phyloP scores from a whole-genome alignment of 352 stramenopile genomes.

The Pythium sukuiense region DNA sequence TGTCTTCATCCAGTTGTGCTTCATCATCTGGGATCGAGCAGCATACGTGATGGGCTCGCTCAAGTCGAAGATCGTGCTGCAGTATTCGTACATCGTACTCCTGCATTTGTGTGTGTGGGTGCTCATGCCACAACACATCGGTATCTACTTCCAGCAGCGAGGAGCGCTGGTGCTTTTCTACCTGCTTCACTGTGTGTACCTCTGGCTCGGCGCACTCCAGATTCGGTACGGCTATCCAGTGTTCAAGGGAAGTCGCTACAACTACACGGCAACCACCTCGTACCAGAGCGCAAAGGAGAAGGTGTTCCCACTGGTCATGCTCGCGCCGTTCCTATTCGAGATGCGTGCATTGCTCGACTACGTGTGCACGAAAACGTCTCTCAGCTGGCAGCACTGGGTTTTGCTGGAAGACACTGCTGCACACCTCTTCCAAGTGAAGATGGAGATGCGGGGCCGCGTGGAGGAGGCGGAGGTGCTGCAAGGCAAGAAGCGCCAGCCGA shows the following conservation, averaged over 20 bases:
- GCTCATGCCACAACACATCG: constrained; percentile 70
- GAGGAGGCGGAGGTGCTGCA: constrained; percentile 68
- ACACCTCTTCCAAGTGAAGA: constrained; percentile 77
- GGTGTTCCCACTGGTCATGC: constrained; percentile 75
- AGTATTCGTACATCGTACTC: constrained; percentile 72
- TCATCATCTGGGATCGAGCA: constrained; percentile 87
- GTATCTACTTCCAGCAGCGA: constrained; percentile 80
- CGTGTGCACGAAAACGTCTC: constrained; percentile 82
- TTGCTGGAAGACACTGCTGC: constrained; percentile 81
- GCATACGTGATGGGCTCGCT: constrained; percentile 79
- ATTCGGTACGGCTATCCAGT: constrained; percentile 87
- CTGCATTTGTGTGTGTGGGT: constrained; percentile 79
- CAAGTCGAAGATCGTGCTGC: constrained; percentile 67
- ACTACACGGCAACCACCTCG: constrained; percentile 53
- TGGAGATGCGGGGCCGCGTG: constrained; percentile 74
- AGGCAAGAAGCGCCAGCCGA: constrained; percentile 76
- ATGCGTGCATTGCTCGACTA: constrained; percentile 87
- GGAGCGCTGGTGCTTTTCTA: constrained; percentile 77
- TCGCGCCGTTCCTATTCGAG: constrained; percentile 85
- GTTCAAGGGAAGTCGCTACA: constrained; percentile 82
- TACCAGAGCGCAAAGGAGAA: constrained; percentile 58
- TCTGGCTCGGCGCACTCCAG: constrained; percentile 77
- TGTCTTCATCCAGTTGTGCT: constrained; percentile 74
- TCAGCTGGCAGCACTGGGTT: constrained; percentile 81
- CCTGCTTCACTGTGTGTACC: constrained; percentile 72